Evolutionary conservation across 108 stramenopile species (phyloP), one percentile per base, ranked within the genome.

Genomic region (Parietichytrium sp.): DNA sequence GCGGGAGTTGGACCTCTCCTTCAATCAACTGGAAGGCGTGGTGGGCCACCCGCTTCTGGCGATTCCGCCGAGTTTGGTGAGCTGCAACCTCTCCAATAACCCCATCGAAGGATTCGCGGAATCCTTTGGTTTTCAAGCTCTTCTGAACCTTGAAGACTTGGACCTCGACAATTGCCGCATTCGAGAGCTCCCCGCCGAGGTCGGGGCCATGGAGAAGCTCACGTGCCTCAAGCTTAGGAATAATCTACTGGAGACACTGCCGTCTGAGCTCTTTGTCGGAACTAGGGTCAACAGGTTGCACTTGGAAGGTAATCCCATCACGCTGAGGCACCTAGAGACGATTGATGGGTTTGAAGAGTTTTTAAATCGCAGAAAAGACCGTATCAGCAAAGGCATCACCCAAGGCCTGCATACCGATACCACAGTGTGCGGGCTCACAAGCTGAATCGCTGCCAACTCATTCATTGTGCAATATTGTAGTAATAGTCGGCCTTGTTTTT

Each of bases 301-400:
- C 29, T n/a, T 72, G 10, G 61, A 72, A 12, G 61, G 61, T 10
- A 45, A 45, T 20, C 61, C 61, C 38, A 72, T 72, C 33, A 72
- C 15, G 6, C 4, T 72, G 6, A 25, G 33, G 10, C 36, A 23
- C 15, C 61, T 72, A n/a, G 38, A 42, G 38, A 42, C 36, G 42
- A 72, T 42, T 15, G 38, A 33, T 6, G 61, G 61, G 10, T 72
- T 72, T 2, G 61, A 72, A 2, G 20, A 23, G 10, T 72, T 72
- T 45, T 45, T 72, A 42, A 38, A 31, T 10, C 61, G 61, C 2
- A 33, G 61, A 10, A 42, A 31, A 20, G 61, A 72, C 23, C 61
- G 61, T 6, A 72, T 72, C 42, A 72, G 45, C 33, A 72, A 72
- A 42, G 61, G 61, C 6, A 72, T 72, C 45, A 45, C 61, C 38